Evolutionary conservation across 352 stramenopile genomes (phyloP).

Genomic region (Pythium insidiosum): DNA sequence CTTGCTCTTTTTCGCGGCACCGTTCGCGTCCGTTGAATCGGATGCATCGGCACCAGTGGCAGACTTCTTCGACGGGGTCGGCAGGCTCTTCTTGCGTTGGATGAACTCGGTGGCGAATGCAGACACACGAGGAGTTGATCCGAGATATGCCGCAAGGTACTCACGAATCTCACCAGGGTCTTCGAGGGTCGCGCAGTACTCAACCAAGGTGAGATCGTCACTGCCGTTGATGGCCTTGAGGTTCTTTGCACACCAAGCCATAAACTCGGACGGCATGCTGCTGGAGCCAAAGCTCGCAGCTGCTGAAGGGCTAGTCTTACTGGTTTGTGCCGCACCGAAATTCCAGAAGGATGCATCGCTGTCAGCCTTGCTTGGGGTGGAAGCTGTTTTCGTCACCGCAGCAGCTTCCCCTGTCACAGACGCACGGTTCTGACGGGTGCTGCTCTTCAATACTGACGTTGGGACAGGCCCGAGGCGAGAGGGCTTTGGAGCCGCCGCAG

Average conservation of each 20-base stretch:
- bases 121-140: slow-evolving; percentile 92
- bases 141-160: slow-evolving; percentile 95
- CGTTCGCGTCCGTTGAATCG: slow-evolving; percentile 23
- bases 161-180: slow-evolving; percentile 92
- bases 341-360: slow-evolving; percentile 82
- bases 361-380: slow-evolving; percentile 34
- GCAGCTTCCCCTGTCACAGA: slow-evolving; percentile 14
- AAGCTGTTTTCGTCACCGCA: slow-evolving; percentile 11
- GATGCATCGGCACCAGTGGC: slow-evolving; percentile 12
- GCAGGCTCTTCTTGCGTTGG: slow-evolving; percentile 81
- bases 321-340: slow-evolving; percentile 41
- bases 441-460: slow-evolving; percentile 77
- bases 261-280: slow-evolving; percentile 60
- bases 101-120: slow-evolving; percentile 98
- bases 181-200: slow-evolving; percentile 95
- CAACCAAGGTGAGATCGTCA: slow-evolving; percentile 80
- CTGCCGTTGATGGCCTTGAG: slow-evolving; percentile 65
- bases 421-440: slow-evolving; percentile 35
- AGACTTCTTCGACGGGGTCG: slow-evolving; percentile 29
- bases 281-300: slow-evolving; percentile 31
- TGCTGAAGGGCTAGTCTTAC: slow-evolving; percentile 15
- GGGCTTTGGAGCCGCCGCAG: slow-evolving; percentile 38
- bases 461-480: slow-evolving; percentile 62
- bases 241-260: slow-evolving; percentile 74
- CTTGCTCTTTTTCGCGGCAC: slow-evolving; percentile 45